A percentile compares a stretch with the other conserved stretches of the same genome.
Conservation (phyloP, 2,329 filamentous ascomycete species). For the Kalmusia sp. region DNA sequence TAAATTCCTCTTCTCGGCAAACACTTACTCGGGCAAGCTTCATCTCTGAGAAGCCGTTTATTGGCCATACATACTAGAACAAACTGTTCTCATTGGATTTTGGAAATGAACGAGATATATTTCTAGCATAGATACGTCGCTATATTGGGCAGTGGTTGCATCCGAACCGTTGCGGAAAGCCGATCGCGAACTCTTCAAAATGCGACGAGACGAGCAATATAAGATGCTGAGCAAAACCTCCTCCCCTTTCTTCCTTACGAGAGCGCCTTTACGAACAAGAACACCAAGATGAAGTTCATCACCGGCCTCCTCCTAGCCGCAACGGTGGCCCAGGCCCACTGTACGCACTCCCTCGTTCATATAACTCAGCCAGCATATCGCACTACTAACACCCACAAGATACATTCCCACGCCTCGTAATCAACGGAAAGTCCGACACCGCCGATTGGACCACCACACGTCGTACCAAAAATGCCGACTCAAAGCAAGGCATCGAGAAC, state of each 20-base stretch:
- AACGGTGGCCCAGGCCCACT: conserved; percentile 31
- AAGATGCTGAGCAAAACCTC: background rate
- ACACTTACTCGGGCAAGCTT: background rate
- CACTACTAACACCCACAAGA: conserved; percentile 18
- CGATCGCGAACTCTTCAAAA: background rate
- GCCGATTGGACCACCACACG: conserved; percentile 37
- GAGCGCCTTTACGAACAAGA: background rate
- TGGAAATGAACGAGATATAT: background rate
- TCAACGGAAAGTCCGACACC: conserved; percentile 31
- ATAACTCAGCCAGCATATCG: background rate
- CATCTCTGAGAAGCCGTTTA: background rate
- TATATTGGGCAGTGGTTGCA: background rate
- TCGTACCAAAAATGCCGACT: conserved; percentile 34
- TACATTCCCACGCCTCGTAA: conserved; percentile 34
- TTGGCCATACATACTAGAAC: conserved; percentile 2
- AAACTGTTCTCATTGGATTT: background rate
- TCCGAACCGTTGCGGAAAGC: background rate
- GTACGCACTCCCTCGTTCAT: conserved; percentile 12
- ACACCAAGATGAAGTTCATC: conserved; percentile 26
- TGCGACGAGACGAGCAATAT: too few species aligned
- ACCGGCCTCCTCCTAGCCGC: conserved; percentile 22
- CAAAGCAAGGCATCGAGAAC: conserved; percentile 40
- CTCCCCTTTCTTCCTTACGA: background rate
- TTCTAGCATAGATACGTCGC: background rate
- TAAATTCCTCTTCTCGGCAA: conserved; percentile 7